Evolutionary conservation across 805 yeast genomes (phyloP), one percentile per base, ranked within the genome.

Genomic region (Metschnikowia baotianmanensis): DNA sequence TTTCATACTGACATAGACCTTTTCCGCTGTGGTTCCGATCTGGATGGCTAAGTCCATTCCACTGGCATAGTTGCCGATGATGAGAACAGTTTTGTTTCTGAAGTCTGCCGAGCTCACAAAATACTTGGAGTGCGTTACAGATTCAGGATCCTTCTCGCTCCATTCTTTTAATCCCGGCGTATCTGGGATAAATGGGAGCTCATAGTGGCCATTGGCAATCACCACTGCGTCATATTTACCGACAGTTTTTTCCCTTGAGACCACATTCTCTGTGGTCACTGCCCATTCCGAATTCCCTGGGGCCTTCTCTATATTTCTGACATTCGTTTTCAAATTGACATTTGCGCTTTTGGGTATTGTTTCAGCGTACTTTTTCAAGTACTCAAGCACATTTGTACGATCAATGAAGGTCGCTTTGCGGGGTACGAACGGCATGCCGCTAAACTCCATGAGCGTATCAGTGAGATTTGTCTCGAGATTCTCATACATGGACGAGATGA

Each of bases 51-150:
- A 66, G 55, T 88, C 96, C 15, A 78, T 75, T 20, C 91, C 96
- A 22, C 88, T 80, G 2, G 93, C 83, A 9, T 82, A 79, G 51
- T 81, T 82, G 0, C 95, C 95, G n/a, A 86, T 77, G 6, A 86
- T 72, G 18, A 51, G 45, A 31, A 86, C 58, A 12, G 82, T 78
- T n/a, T 62, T 69, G 31, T 66, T 59, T 18, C 38, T 36, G 29
- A 31, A 58, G 5, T 34, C 46, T 6, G 31, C 38, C 8, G 56
- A 40, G 18, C 65, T 60, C 6, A 55, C 51, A 45, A 56, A 71
- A 36, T 59, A 61, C 45, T 65, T 63, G 18, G 69, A 62, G 50
- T 67, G 72, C 33, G 55, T 47, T 20, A 67, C 48, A 5, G 63
- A 45, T 1, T 38, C 43, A 1, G 69, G 67, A 31, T 43, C 48